phyloP scores from a whole-genome alignment of 257 asterid genomes.

The Lycium ferocissimum region DNA sequence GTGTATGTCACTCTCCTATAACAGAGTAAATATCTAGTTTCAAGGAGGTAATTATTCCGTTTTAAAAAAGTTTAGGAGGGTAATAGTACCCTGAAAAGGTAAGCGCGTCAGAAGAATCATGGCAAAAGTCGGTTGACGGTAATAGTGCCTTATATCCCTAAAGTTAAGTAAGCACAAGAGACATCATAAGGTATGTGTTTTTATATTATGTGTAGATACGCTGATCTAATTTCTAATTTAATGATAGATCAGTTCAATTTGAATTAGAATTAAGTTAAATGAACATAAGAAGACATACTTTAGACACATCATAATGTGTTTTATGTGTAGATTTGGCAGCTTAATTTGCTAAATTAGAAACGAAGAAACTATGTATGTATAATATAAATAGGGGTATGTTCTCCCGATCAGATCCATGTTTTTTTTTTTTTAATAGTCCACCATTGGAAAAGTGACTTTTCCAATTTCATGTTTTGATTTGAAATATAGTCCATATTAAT shows the following conservation, averaged over 20 bases:
- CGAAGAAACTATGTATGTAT: neutral
- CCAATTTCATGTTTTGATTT: neutral
- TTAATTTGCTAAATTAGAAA: neutral
- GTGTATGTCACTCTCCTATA: too few species aligned
- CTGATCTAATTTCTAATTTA: neutral
- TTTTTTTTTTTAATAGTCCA: neutral
- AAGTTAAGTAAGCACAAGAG: neutral
- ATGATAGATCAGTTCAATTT: neutral
- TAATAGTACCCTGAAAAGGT: too few species aligned
- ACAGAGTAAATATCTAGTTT: too few species aligned
- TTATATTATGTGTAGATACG: neutral
- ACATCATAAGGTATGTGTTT: neutral
- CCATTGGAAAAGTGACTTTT: neutral
- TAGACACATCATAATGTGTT: too few species aligned
- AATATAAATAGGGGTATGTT: neutral
- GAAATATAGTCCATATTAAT: neutral
- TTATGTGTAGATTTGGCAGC: too few species aligned
- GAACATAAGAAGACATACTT: too few species aligned
- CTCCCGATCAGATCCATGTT: neutral
- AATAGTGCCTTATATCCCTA: too few species aligned
- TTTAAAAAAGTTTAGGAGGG: too few species aligned
- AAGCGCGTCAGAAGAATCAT: too few species aligned
- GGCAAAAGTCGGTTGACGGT: too few species aligned
- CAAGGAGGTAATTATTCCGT: too few species aligned
- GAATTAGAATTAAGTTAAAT: too few species aligned